Evolutionary conservation across 2,329 filamentous ascomycete species (phyloP).

Genomic region (Dichotomopilus funicola): DNA sequence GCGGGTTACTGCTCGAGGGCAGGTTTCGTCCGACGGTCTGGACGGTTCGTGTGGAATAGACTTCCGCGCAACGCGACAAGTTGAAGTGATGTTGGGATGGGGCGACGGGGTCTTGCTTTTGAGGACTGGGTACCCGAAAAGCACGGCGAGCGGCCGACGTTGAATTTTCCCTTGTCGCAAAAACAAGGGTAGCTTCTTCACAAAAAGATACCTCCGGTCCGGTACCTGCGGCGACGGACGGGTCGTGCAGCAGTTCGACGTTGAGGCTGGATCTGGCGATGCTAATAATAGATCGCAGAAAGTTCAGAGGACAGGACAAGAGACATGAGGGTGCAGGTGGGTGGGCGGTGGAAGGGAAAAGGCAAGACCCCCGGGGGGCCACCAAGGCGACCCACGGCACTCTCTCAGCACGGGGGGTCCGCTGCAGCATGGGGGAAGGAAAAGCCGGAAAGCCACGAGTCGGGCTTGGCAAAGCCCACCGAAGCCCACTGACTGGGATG

Average conservation of each 20-base stretch:
- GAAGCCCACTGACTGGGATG: neutral
- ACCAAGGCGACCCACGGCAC: no score
- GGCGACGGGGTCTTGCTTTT: conserved; percentile 20
- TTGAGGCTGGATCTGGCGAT: conserved; percentile 25
- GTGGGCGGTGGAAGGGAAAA: conserved; percentile 18
- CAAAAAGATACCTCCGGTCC: conserved; percentile 14
- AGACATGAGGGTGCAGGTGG: conserved; percentile 13
- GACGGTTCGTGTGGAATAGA: conserved; percentile 3
- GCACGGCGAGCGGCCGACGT: conserved; percentile 18
- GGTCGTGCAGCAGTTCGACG: conserved; percentile 12
- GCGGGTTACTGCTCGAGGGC: neutral
- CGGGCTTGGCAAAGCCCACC: conserved; percentile 13
- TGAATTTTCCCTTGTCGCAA: conserved; percentile 19
- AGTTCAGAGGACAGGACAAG: conserved; percentile 20
- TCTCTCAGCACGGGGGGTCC: conserved; percentile 4
- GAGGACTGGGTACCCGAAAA: conserved; percentile 13
- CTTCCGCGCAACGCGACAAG: conserved; percentile 16
- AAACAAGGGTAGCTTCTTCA: conserved; percentile 10
- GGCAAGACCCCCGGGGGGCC: conserved; percentile 7
- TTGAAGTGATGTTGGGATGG: conserved; percentile 14
- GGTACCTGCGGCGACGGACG: conserved; percentile 10
- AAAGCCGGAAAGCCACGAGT: conserved; percentile 20
- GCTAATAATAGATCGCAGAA: conserved; percentile 23
- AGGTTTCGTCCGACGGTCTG: no score
- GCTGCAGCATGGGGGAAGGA: conserved; percentile 7